A percentile compares a stretch with the other conserved stretches of the same genome.
phyloP scores from a whole-genome alignment of 352 stramenopile genomes.

The Pythium apleroticum region DNA sequence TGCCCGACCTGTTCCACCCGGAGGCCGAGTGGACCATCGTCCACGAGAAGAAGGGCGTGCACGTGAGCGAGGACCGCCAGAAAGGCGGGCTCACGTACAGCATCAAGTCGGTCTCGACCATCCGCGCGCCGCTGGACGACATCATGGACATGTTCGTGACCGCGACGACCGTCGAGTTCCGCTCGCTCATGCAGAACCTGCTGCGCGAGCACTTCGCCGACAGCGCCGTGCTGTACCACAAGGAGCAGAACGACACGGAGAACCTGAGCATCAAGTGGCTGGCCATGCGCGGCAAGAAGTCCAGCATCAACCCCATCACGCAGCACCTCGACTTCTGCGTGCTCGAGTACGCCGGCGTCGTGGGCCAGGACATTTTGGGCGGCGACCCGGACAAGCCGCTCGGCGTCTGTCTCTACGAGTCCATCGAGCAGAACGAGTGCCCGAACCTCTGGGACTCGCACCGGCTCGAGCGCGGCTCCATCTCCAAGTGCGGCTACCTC shows the following conservation, averaged over 20 bases:
- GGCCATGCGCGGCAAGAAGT: slow-evolving; percentile 69
- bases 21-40: slow-evolving; percentile 80
- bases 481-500: slow-evolving; percentile 81
- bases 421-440: slow-evolving; percentile 78
- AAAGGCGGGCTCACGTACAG: slow-evolving; percentile 82
- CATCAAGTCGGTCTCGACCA: slow-evolving; percentile 56
- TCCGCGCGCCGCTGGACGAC: slow-evolving; percentile 65
- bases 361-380: slow-evolving; percentile 54
- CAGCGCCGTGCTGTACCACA: slow-evolving; percentile 70
- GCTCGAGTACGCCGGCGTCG: slow-evolving; percentile 72
- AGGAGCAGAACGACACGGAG: slow-evolving; percentile 74
- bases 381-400: slow-evolving; percentile 41
- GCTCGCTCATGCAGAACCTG: slow-evolving; percentile 70
- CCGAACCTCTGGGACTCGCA: slow-evolving; percentile 71
- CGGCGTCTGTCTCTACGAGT: slow-evolving; percentile 79
- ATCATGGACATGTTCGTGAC: slow-evolving; percentile 80
- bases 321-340: slow-evolving; percentile 70
- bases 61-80: slow-evolving; percentile 74
- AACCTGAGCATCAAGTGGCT: slow-evolving; percentile 82
- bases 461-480: slow-evolving; percentile 59
- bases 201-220: slow-evolving; percentile 74
- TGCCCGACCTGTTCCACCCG: slow-evolving; percentile 63
- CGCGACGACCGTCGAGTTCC: slow-evolving; percentile 57
- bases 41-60: slow-evolving; percentile 69
- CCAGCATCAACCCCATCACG: slow-evolving; percentile 39